These are phyloP conservation scores for Spergularia azorica DNA, from an alignment of 179 eudicot genomes.

Conservation along the genomic window DNA sequence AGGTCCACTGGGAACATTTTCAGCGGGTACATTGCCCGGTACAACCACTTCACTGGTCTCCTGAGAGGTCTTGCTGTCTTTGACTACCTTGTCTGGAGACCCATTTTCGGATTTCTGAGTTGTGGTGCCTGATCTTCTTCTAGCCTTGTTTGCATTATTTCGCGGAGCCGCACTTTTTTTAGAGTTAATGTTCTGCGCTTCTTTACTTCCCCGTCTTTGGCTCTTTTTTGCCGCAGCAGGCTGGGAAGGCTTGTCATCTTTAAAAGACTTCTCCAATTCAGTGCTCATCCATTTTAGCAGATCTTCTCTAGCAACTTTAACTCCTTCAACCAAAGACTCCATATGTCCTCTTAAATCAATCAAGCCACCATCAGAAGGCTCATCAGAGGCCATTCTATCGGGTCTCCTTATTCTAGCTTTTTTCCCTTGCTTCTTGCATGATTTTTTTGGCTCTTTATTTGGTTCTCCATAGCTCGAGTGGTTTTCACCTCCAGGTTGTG, in stretches of 20 bases:
- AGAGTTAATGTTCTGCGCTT: constrained; percentile 3
- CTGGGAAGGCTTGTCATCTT: constrained; percentile 19
- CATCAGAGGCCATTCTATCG: constrained; percentile 18
- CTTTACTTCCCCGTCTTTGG: constrained; percentile 5
- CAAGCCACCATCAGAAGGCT: constrained; percentile 25
- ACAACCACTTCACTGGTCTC: constrained; percentile 19
- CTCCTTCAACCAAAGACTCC: constrained; percentile 45
- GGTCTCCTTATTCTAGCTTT: constrained; percentile 20
- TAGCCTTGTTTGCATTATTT: constrained; percentile 20
- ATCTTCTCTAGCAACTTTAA: constrained; percentile 43
- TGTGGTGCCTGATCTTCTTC: constrained; percentile 11
- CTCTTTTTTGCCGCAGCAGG: constrained; percentile 21
- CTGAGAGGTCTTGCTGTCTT: constrained; percentile 24
- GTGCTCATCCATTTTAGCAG: constrained; percentile 51
- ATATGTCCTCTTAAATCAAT: constrained; percentile 41
- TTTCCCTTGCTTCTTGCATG: constrained; percentile 19
- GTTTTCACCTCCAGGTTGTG: constrained; percentile 19
- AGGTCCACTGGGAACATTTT: constrained; percentile 8
- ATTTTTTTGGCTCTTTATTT: constrained; percentile 13
- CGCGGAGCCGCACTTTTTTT: constrained; percentile 23
- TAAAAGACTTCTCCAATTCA: constrained; percentile 38
- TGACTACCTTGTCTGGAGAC: constrained; percentile 24
- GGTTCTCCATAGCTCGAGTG: constrained; percentile 17
- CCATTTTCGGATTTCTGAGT: constrained; percentile 14
- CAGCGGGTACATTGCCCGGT: constrained; percentile 15